A percentile compares a stretch with the other conserved stretches of the same genome.
phyloP scores from a whole-genome alignment of 768 basidiomycete species.

The Rhizopogon vinicolor region DNA sequence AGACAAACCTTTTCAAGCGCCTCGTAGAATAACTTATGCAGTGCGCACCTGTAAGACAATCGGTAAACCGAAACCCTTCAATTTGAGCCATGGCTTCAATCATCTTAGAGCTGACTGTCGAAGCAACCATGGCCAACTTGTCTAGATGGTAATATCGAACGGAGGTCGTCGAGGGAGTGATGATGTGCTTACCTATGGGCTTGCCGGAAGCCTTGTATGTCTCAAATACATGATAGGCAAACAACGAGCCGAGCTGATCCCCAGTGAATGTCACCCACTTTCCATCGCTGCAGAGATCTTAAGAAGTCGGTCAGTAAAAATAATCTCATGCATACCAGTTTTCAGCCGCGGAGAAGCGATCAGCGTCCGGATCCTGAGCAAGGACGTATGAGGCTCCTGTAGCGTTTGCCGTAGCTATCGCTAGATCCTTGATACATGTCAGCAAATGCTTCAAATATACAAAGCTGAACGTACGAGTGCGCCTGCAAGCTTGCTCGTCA shows the following conservation, averaged over 20 bases:
- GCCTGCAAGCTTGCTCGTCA: conserved; percentile 26
- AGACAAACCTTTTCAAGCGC: background rate
- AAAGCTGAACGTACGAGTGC: conserved; percentile 36
- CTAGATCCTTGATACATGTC: conserved; percentile 53
- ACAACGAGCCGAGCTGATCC: conserved; percentile 70
- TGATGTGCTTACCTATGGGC: conserved; percentile 31
- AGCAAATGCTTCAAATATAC: background rate
- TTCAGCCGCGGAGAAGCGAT: conserved; percentile 78
- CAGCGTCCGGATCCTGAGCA: conserved; percentile 88
- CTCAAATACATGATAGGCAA: conserved; percentile 43
- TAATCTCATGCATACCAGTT: conserved; percentile 39
- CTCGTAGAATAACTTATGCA: background rate
- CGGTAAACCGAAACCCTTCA: conserved; percentile 81
- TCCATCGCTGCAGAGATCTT: conserved; percentile 30
- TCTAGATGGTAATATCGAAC: conserved; percentile 41
- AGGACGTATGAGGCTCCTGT: conserved; percentile 60
- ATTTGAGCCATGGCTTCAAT: conserved; percentile 65
- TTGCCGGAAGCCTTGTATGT: conserved; percentile 42
- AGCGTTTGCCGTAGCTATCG: conserved; percentile 55
- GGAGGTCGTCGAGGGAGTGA: conserved; percentile 36
- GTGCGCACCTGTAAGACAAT: conserved; percentile 72
- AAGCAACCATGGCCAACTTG: conserved; percentile 81
- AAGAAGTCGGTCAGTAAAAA: conserved; percentile 2
- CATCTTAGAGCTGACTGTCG: conserved; percentile 91
- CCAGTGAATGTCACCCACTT: conserved; percentile 75